A percentile compares a stretch with the other conserved stretches of the same genome.
Conservation (phyloP, 2,329 filamentous ascomycete species). For the Rhynchosporium agropyri region DNA sequence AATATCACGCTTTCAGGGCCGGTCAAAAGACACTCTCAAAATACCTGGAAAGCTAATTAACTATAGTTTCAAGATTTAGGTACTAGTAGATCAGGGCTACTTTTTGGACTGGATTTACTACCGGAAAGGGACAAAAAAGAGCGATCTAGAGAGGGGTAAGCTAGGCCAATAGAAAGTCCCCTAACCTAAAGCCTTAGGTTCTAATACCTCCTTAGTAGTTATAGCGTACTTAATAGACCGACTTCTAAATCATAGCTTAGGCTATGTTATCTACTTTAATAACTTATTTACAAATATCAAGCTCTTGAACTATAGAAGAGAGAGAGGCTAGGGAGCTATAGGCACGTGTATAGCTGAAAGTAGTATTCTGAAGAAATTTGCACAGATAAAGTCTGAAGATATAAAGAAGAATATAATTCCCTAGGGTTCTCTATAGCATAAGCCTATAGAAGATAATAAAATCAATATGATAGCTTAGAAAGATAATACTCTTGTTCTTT, state of each 20-base stretch:
- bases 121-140: not conserved
- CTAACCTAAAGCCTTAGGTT: not conserved
- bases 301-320: not conserved
- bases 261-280: not conserved
- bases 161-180: not conserved
- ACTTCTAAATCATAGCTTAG: not conserved
- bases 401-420: not conserved
- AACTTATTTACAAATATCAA: conserved; percentile 1
- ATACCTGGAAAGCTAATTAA: not conserved
- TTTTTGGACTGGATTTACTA: not conserved
- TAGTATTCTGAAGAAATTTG: not conserved
- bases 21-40: not conserved
- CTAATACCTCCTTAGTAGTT: not conserved
- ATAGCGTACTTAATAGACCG: not conserved
- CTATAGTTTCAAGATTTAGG: not conserved
- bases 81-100: not conserved
- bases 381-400: not conserved
- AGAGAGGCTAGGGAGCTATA: not conserved
- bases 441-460: not conserved
- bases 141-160: not conserved
- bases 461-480: conserved; percentile 2
- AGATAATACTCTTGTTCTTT: not conserved
- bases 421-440: not conserved
- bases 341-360: not conserved
- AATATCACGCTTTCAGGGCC: not conserved